Evolutionary conservation across 805 yeast genomes (phyloP), one percentile per base, ranked within the genome.

Genomic region (Candida awuae): DNA sequence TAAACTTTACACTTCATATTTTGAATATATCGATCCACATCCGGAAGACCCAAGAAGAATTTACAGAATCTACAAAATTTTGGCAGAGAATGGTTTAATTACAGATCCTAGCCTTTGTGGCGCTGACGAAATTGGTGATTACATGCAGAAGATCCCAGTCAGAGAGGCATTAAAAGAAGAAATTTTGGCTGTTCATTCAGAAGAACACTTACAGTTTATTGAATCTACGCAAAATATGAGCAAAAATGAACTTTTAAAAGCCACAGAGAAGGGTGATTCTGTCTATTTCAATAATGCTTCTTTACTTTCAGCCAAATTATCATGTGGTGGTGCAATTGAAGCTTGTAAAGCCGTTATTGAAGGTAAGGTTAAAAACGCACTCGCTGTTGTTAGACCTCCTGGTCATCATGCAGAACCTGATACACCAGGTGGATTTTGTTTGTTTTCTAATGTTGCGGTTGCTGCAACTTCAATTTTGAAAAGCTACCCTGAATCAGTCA

Each of bases 321-420:
- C 95, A 29, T 90, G 97, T 57, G 99, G 99, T 40, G 97, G 98
- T 27, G 81, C 95, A 22, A 92, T 92, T 36, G 97, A 92, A 60
- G 95, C 96, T 1, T 88, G 97, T 59, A 76, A 77, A 48, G 95
- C 97, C 0, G 97, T 92, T 16, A 83, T 92, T 8, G 97, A 88
- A 56, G 94, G 95, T 3, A 66, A 71, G 40, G 97, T 90, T 22
- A 86, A 86, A 55, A 92, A 92, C 56, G 80, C 97, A 0, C 56
- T 92, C 35, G 99, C 98, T 0, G 84, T 92, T 7, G 95, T 92
- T 13, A 75, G 99, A 48, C 99, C 99, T 2, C 99, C 99, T 0
- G 99, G 99, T 6, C 99, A 92, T 64, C 99, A 92, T 56, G 97
- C 98, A 1, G 99, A 94, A 55, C 98, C 99, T 2, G 92, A 85